A percentile compares a stretch with the other conserved stretches of the same genome.
These are phyloP conservation scores for Nakataea oryzae DNA, from an alignment of 2,329 filamentous ascomycete species.

Conservation along the genomic window DNA sequence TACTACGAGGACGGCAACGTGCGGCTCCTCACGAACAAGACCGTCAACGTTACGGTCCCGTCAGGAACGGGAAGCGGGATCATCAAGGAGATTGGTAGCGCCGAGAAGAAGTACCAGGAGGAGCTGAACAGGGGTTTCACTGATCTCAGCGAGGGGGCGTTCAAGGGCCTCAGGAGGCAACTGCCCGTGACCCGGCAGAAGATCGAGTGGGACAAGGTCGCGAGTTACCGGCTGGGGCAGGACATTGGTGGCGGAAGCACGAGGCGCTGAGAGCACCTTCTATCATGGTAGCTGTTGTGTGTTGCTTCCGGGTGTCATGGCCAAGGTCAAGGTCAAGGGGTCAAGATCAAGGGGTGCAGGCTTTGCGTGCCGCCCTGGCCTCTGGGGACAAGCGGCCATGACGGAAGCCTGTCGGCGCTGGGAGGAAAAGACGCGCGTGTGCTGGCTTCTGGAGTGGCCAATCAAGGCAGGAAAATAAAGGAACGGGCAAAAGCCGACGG, in stretches of 20 bases:
- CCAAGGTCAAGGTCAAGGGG: not conserved
- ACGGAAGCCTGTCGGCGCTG: too few relatives aligned
- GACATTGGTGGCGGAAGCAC: slow-evolving; percentile 61
- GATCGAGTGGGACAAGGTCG: slow-evolving; percentile 98
- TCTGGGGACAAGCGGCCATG: too few relatives aligned
- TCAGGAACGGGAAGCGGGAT: slow-evolving; percentile 58
- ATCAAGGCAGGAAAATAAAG: not conserved
- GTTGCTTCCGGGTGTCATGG: too few relatives aligned
- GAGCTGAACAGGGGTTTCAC: slow-evolving; percentile 88
- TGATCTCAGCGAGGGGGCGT: slow-evolving; percentile 82
- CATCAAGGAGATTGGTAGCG: slow-evolving; percentile 63
- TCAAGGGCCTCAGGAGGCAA: slow-evolving; percentile 87
- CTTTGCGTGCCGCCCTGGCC: not conserved
- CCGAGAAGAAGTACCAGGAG: slow-evolving; percentile 91
- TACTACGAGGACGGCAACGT: slow-evolving; percentile 99
- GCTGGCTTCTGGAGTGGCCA: not conserved
- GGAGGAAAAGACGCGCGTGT: too few relatives aligned
- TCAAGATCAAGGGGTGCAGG: too few relatives aligned
- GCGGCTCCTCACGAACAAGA: slow-evolving; percentile 79
- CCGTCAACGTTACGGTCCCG: slow-evolving; percentile 50
- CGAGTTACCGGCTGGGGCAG: slow-evolving; percentile 77
- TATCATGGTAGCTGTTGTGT: not conserved
- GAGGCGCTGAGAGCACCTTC: not conserved
- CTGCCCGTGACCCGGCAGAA: slow-evolving; percentile 95
- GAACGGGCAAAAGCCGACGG: not conserved